Evolutionary conservation across 2,329 filamentous ascomycete species (phyloP).

Genomic region (Scytalidium lignicola): DNA sequence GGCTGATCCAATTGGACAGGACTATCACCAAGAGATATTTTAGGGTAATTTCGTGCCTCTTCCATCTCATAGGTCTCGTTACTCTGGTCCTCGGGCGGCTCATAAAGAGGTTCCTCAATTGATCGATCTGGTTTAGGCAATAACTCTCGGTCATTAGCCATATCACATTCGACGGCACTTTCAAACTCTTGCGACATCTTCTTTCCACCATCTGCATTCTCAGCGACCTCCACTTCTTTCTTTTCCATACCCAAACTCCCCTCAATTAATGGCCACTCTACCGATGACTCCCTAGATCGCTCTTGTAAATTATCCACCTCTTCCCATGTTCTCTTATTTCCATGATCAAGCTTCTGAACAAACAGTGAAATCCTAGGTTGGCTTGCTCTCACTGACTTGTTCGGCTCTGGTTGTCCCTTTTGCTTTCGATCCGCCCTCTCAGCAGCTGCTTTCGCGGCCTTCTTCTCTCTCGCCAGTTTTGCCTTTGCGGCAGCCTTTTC

Average conservation of each 20-base stretch:
- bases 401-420: slow-evolving; percentile 48
- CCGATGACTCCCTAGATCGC: slow-evolving; percentile 6
- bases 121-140: background rate
- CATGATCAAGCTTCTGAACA: slow-evolving; percentile 26
- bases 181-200: background rate
- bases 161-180: background rate
- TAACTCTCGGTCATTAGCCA: background rate
- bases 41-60: background rate
- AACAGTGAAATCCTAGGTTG: slow-evolving; percentile 54
- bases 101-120: background rate
- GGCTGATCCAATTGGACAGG: background rate
- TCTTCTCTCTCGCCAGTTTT: slow-evolving; percentile 46
- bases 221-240: background rate
- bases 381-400: slow-evolving; percentile 43
- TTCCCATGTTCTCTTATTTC: slow-evolving; percentile 16
- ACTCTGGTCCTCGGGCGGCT: background rate
- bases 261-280: background rate
- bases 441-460: slow-evolving; percentile 47
- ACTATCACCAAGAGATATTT: background rate
- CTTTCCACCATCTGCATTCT: background rate
- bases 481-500: slow-evolving; percentile 47
- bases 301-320: slow-evolving; percentile 14
- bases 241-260: background rate
- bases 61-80: background rate
- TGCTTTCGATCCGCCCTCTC: slow-evolving; percentile 45